These are phyloP conservation scores for Leccinellum luteum DNA, from an alignment of 768 basidiomycete species.

Conservation along the genomic window DNA sequence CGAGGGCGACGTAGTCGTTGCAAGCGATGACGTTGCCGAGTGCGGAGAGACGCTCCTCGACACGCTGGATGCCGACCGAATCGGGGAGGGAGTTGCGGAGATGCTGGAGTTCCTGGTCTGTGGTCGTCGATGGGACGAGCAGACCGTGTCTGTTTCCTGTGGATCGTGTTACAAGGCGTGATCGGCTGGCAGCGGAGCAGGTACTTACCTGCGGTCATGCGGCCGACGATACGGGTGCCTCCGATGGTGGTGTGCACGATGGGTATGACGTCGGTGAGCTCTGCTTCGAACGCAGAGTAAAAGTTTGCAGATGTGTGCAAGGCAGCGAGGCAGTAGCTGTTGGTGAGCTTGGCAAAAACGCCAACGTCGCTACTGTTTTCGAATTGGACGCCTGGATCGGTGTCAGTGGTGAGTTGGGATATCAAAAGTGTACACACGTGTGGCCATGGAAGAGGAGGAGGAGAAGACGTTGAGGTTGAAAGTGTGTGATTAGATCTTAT, in stretches of 20 bases:
- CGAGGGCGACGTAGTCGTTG: conserved; percentile 98
- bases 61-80: conserved; percentile 88
- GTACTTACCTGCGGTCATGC: conserved; percentile 78
- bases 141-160: conserved; percentile 95
- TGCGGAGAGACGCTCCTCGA: conserved; percentile 95
- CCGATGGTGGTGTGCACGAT: conserved; percentile 95
- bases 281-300: conserved; percentile 95
- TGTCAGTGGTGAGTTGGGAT: neutral
- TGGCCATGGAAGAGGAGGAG: conserved; percentile 47
- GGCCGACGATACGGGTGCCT: conserved; percentile 91
- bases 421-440: conserved; percentile 45
- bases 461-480: neutral
- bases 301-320: conserved; percentile 96
- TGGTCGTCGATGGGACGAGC: conserved; percentile 92
- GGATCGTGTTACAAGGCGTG: neutral
- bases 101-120: conserved; percentile 98
- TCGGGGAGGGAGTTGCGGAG: conserved; percentile 94
- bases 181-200: accelerated
- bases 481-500: neutral
- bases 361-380: conserved; percentile 95
- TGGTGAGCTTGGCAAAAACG: conserved; percentile 96
- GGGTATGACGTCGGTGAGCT: conserved; percentile 89
- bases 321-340: conserved; percentile 94
- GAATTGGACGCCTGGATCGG: conserved; percentile 73
- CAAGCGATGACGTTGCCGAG: conserved; percentile 98